These are phyloP conservation scores for Pisolithus sp. DNA, from an alignment of 768 basidiomycete species.

Conservation along the genomic window DNA sequence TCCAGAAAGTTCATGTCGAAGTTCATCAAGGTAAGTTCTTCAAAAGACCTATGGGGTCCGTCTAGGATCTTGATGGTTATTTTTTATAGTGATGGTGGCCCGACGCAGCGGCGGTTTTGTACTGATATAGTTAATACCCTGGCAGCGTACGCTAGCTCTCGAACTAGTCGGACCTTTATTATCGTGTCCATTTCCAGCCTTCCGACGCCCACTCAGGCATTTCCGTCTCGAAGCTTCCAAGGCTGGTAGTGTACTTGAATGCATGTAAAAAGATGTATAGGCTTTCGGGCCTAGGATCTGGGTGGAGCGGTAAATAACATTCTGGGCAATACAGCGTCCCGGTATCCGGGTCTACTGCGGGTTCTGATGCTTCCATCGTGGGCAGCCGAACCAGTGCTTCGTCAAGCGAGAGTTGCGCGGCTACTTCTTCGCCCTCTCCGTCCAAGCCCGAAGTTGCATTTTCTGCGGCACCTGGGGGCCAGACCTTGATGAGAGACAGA, in stretches of 20 bases:
- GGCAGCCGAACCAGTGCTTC: constrained; percentile 42
- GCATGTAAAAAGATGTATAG: constrained; percentile 97
- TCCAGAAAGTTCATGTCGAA: constrained; percentile 86
- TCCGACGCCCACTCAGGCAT: constrained; percentile 86
- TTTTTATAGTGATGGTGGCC: background rate
- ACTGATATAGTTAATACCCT: constrained; percentile 4
- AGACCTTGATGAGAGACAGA: background rate
- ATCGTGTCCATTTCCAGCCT: constrained; percentile 59
- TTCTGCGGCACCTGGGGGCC: constrained; percentile 1
- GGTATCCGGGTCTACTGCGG: constrained; percentile 33
- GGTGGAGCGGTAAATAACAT: constrained; percentile 88
- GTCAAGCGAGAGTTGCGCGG: constrained; percentile 36
- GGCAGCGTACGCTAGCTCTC: background rate
- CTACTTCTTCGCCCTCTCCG: background rate
- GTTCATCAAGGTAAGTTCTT: constrained; percentile 67
- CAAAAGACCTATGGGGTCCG: background rate
- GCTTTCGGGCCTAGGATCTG: constrained; percentile 88
- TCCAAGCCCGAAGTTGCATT: background rate
- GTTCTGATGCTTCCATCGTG: constrained; percentile 14
- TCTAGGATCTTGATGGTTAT: background rate
- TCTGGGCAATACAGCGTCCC: constrained; percentile 71
- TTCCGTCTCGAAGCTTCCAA: constrained; percentile 79
- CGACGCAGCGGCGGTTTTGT: background rate
- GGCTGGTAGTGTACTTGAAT: constrained; percentile 69
- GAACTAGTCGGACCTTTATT: background rate